Evolutionary conservation across 2,329 filamentous ascomycete genomes (phyloP).

Genomic region (Venturia effusa): DNA sequence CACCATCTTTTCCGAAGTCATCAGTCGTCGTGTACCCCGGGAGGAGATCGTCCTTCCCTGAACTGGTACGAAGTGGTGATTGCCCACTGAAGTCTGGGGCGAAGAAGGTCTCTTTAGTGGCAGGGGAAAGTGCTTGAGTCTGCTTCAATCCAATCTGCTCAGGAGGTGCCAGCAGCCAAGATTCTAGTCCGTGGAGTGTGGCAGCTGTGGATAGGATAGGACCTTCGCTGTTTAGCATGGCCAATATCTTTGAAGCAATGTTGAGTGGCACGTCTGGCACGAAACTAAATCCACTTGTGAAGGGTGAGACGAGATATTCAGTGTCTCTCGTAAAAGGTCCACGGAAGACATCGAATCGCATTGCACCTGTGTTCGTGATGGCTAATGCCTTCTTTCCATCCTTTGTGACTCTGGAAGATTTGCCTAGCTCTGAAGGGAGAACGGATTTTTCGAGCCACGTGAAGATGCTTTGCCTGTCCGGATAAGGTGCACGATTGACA

Average conservation of each 20-base stretch:
- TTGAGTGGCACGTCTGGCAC: slow-evolving; percentile 72
- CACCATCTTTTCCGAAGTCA: slow-evolving; percentile 71
- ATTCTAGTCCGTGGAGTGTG: slow-evolving; percentile 20
- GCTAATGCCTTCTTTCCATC: slow-evolving; percentile 55
- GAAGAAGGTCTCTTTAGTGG: background rate
- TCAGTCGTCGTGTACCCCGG: slow-evolving; percentile 86
- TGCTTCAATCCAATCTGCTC: slow-evolving; percentile 28
- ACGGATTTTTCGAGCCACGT: slow-evolving; percentile 68
- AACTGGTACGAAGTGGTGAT: slow-evolving; percentile 14
- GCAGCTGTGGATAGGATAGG: slow-evolving; percentile 32
- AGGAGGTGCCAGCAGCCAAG: slow-evolving; percentile 31
- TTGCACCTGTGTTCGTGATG: slow-evolving; percentile 78
- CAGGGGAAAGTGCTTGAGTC: background rate
- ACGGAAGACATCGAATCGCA: slow-evolving; percentile 93
- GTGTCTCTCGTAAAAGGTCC: slow-evolving; percentile 82
- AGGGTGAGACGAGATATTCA: slow-evolving; percentile 79
- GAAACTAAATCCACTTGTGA: slow-evolving; percentile 66
- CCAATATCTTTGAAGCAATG: slow-evolving; percentile 57
- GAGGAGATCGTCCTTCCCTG: slow-evolving; percentile 37
- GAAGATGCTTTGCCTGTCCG: slow-evolving; percentile 62
- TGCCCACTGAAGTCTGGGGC: slow-evolving; percentile 10
- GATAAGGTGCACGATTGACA: slow-evolving; percentile 70
- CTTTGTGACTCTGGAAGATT: slow-evolving; percentile 18
- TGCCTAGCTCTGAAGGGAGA: slow-evolving; percentile 55
- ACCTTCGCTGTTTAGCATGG: slow-evolving; percentile 46